Percentiles rank a stretch among this genome's conserved stretches.
Conservation (phyloP, 192 early-diverging fungal species). For the Dimargaris verticillata region DNA sequence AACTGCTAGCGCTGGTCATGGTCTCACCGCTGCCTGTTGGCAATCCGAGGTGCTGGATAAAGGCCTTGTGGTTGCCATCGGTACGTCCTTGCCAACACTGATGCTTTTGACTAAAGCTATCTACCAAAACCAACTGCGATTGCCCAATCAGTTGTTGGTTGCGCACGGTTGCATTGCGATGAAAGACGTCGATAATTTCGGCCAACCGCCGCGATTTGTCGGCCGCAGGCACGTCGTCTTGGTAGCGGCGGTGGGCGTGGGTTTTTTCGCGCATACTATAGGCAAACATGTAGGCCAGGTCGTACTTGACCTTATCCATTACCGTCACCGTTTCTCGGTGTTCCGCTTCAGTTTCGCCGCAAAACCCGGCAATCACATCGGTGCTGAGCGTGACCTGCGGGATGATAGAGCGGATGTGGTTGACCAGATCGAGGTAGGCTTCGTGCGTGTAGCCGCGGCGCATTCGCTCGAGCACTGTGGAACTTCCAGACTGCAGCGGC, state of each 20-base stretch:
- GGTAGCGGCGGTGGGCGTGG: slow-evolving; percentile 46
- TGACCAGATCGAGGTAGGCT: slow-evolving; percentile 46
- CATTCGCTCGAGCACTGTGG: slow-evolving; percentile 47
- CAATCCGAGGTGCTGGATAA: slow-evolving; percentile 25
- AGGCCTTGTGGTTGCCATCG: slow-evolving; percentile 53
- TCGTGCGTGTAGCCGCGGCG: slow-evolving; percentile 57
- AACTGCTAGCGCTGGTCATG: neutral
- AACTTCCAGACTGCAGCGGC: slow-evolving; percentile 57
- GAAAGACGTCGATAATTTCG: slow-evolving; percentile 51
- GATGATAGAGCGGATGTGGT: slow-evolving; percentile 44
- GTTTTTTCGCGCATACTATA: slow-evolving; percentile 63
- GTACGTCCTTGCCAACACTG: slow-evolving; percentile 34
- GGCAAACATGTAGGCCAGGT: slow-evolving; percentile 66
- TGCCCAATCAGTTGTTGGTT: slow-evolving; percentile 33
- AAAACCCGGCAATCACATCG: slow-evolving; percentile 62
- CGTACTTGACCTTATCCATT: slow-evolving; percentile 50
- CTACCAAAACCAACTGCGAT: slow-evolving; percentile 36
- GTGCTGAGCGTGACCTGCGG: slow-evolving; percentile 57
- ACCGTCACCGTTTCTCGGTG: slow-evolving; percentile 46
- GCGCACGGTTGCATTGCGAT: slow-evolving; percentile 30
- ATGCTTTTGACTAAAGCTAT: slow-evolving; percentile 27
- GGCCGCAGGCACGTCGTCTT: slow-evolving; percentile 48
- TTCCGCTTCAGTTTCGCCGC: slow-evolving; percentile 59
- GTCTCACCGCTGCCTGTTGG: slow-evolving; percentile 13
- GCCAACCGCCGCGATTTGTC: slow-evolving; percentile 40